Evolutionary conservation across 805 yeast genomes (phyloP), one percentile per base, ranked within the genome.

Genomic region (Lipomyces sp.): DNA sequence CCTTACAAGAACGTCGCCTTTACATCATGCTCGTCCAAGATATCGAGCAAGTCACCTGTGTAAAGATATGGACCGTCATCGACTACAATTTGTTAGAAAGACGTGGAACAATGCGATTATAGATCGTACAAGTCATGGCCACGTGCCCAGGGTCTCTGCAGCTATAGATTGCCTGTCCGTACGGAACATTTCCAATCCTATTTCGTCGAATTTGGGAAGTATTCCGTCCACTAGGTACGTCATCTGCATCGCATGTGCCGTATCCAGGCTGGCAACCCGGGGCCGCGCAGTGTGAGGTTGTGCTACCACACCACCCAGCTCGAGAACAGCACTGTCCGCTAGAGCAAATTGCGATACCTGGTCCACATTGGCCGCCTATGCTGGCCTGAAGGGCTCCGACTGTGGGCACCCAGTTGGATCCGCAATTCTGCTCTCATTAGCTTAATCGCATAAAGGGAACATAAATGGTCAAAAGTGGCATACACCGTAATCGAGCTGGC

Each of bases 31-130:
- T 57, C 39, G 5, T 42, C 62, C 4, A 66, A 35, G 33, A 66
- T 51, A 50, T 63, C 62, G 42, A 66, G 60, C 13, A 66, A 48
- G 35, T 63, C 69, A 51, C 39, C 30, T 5, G 69, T 66, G 53
- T 66, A 66, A 18, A 35, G 33, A 50, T 60, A 63, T 6, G 69
- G 69, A 10, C 69, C 69, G 39, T 66, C 69, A 45, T 66, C 69
- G 37, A 53, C 69, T 65, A 18, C 32, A 8, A 5, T 34, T 13
- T 18, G 33, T 13, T 35, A 11, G 32, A 18, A 34, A 18, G 13
- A 33, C 33, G 5, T n/a, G 11, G 29, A n/a, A 32, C 32, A n/a
- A 24, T 24, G 10, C 2, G 11, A 50, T 34, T 10, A 29, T n/a
- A 5, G 18, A n/a, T 54, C 65, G 29, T 48, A 65, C 69, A 66